These are phyloP conservation scores for Berkeleyomyces rouxiae DNA, from an alignment of 2,329 filamentous ascomycete genomes.

Conservation along the genomic window DNA sequence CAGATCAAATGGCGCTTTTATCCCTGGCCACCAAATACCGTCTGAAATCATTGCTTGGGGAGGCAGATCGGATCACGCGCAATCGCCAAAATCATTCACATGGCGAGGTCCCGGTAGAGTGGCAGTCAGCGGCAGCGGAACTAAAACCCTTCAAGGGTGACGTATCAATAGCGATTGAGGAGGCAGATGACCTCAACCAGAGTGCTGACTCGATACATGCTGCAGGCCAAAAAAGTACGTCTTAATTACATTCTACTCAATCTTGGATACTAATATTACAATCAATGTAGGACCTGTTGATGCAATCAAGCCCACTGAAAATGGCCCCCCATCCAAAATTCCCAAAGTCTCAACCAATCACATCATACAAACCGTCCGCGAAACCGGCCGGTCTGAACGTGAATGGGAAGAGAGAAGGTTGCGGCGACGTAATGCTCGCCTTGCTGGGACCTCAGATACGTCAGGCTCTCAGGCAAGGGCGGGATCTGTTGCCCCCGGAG, in stretches of 20 bases:
- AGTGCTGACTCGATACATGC: background rate
- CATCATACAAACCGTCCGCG: conserved; percentile 37
- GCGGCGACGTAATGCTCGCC: conserved; percentile 47
- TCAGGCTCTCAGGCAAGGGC: conserved; percentile 32
- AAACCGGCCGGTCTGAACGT: conserved; percentile 48
- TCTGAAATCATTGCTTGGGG: conserved; percentile 58
- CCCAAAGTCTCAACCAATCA: conserved; percentile 34
- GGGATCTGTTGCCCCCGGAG: conserved; percentile 41
- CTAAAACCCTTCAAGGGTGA: conserved; percentile 22
- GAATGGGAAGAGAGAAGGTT: conserved; percentile 57
- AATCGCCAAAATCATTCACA: conserved; percentile 64
- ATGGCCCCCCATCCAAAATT: conserved; percentile 27
- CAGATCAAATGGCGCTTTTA: conserved; percentile 67
- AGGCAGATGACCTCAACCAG: background rate
- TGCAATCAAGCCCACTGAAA: conserved; percentile 9
- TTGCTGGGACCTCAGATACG: conserved; percentile 38
- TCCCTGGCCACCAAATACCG: conserved; percentile 73
- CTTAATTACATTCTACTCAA: background rate
- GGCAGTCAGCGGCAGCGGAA: conserved; percentile 50
- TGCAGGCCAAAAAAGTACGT: conserved; percentile 11
- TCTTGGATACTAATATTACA: background rate
- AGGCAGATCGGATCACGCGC: conserved; percentile 52
- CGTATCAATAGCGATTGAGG: conserved; percentile 11
- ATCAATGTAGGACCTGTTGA: conserved; percentile 15
- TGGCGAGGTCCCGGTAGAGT: conserved; percentile 61